Conservation (phyloP, 108 stramenopile genomes). For the Stephanodiscus triporus region DNA sequence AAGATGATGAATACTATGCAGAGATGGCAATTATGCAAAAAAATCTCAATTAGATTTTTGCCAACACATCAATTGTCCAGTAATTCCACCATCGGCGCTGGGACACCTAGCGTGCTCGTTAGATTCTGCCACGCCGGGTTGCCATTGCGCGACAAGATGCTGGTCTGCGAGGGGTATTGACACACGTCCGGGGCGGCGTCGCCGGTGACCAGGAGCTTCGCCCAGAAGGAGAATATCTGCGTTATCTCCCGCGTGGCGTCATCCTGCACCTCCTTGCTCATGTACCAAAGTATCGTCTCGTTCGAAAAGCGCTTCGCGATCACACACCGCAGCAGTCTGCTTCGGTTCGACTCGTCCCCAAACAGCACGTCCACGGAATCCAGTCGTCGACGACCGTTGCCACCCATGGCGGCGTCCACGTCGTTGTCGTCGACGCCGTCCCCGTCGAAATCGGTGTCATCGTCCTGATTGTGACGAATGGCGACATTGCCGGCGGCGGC, state of each 20-base stretch:
- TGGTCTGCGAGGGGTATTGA: constrained; percentile 72
- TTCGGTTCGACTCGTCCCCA: constrained; percentile 40
- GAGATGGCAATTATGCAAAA: too few relatives aligned
- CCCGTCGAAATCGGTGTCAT: constrained; percentile 17
- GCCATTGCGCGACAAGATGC: constrained; percentile 51
- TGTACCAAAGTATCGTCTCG: constrained; percentile 81
- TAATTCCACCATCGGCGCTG: constrained; percentile 74
- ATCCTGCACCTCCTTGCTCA: constrained; percentile 76
- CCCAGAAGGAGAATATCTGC: constrained; percentile 68
- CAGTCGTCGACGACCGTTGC: too few relatives aligned
- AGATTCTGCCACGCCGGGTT: constrained; percentile 63
- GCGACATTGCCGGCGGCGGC: constrained; percentile 9
- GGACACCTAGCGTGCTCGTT: constrained; percentile 24
- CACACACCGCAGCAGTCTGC: constrained; percentile 66
- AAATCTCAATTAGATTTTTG: too few relatives aligned
- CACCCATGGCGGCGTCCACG: too few relatives aligned
- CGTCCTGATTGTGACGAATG: not conserved
- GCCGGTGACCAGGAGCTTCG: constrained; percentile 65
- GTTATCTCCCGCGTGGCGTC: constrained; percentile 42
- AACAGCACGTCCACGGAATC: constrained; percentile 45
- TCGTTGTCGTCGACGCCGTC: constrained; percentile 16
- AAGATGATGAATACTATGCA: too few relatives aligned
- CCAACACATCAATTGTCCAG: constrained; percentile 42
- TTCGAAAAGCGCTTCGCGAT: constrained; percentile 79
- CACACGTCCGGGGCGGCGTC: constrained; percentile 63